Evolutionary conservation across 139 green algal genomes (phyloP), one percentile per base, ranked within the genome.

Genomic region (Tetraselmis striata): DNA sequence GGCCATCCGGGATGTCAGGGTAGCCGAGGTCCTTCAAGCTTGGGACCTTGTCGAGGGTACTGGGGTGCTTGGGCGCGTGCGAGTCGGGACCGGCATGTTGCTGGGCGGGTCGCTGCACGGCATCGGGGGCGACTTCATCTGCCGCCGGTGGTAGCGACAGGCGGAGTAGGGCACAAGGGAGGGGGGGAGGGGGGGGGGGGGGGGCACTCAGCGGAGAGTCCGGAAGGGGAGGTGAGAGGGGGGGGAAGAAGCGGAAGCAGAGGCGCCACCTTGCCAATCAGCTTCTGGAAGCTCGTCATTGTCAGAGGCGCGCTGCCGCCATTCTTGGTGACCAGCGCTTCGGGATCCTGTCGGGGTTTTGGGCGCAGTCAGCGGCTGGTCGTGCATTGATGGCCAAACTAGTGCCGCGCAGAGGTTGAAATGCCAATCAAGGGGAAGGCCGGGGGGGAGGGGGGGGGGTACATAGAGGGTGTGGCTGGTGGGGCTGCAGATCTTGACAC

Each of bases 381-480:
- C n/a, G n/a, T n/a, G n/a, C n/a, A n/a, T n/a, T n/a, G n/a, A n/a
- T n/a, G n/a, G n/a, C n/a, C n/a, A n/a, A n/a, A n/a, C n/a, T n/a
- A n/a, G n/a, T n/a, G n/a, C n/a, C n/a, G n/a, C n/a, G n/a, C n/a
- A n/a, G n/a, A n/a, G n/a, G n/a, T n/a, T n/a, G n/a, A n/a, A n/a
- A n/a, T n/a, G n/a, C n/a, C n/a, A n/a, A 67, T 67, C 11, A 67
- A 67, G 45, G 5, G 11, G 45, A 67, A 67, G 18, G 45, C 5
- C 45, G 18, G 45, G 45, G 45, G 18, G 45, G 45, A 67, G 45
- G 45, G 76, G 28, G 59, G 1, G 23, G n/a, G 88, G 86, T 82
- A 94, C 91, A 79, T 95, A 98, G 11, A 98, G 91, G 0, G 95
- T 98, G 84, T 98, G 95, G 82, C 91, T 94, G 28, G 92, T 81